phyloP scores from a whole-genome alignment of 129 eudicot genomes.

The Heracleum sosnowskyi region DNA sequence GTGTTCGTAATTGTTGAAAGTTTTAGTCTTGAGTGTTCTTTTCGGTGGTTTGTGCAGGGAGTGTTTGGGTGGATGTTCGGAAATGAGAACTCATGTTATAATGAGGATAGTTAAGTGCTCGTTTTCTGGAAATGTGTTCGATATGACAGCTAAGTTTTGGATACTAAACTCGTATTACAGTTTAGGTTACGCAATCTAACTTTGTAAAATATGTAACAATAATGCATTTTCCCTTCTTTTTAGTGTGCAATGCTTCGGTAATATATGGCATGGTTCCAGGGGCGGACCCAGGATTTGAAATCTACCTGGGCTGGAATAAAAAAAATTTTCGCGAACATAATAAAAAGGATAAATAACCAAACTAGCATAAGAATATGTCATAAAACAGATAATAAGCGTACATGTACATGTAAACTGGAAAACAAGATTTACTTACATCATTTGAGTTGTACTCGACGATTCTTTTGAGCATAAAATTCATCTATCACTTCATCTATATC shows the following conservation, averaged over 20 bases:
- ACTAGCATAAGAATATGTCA: too few species aligned
- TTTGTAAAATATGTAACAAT: background rate
- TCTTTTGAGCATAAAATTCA: too few species aligned
- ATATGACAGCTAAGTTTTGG: background rate
- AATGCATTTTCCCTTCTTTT: background rate
- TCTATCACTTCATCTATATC: too few species aligned
- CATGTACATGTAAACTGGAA: too few species aligned
- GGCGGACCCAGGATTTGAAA: too few species aligned
- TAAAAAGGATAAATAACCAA: too few species aligned
- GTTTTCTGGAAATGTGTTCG: background rate
- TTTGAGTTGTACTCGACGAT: too few species aligned
- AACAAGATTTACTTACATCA: too few species aligned
- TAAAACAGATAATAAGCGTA: too few species aligned
- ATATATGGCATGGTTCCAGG: background rate
- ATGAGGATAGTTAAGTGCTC: conserved; percentile 64
- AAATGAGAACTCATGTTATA: conserved; percentile 66
- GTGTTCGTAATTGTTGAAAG: background rate
- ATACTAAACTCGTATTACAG: background rate
- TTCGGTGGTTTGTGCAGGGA: conserved; percentile 42
- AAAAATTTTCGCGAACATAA: too few species aligned
- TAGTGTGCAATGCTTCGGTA: background rate
- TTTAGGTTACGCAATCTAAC: background rate
- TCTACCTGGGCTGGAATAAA: too few species aligned
- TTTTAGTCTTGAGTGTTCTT: conserved; percentile 4
- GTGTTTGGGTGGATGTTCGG: conserved; percentile 81